Base-by-base conservation (phyloP, 805 yeast species). In the Peterozyma xylosa region DNA sequence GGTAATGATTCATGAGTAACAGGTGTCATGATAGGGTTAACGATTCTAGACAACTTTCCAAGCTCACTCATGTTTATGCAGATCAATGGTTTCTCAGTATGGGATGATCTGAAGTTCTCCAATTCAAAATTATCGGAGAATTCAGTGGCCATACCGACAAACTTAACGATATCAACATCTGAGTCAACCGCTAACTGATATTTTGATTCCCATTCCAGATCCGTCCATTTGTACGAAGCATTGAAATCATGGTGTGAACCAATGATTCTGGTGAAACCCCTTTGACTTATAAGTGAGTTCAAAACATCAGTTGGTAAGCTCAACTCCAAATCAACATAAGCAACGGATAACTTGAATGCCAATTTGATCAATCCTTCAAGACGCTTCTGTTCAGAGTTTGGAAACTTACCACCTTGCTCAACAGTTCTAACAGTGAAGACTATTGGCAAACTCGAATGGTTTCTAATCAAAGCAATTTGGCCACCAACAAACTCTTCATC, bases 401-500 rank as follows among this genome's bases (percentile, higher is more conserved):
- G 84, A 64, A 87, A 86, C 37, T 67, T 59, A 18, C 96, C 96
- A 40, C 96, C 96, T 64, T 89, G 96, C 3, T 80, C 66, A 50
- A 66, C 57, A 1, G 95, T 85, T 59, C 95, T 77, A 3, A 89
- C 67, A 2, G 96, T 88, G 66, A 78, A 86, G 42, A 91, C 74
- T 37, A 90, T 80, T 35, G 98, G 96, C 42, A 88, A 63, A 32
- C 68, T 64, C 13, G 84, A 70, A 39, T 71, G 71, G 57, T 74
- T 73, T 58, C 96, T 79, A 50, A 91, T 63, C 13, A 72, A 53
- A 2, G 88, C 85, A 43, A 87, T 65, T 59, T 89, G 96, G 48
- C 77, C 79, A 45, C 83, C 80, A 30, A 90, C 87, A 58, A 72
- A 85, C 9, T 69, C 70, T 16, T 62, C 53, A 32, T 72, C 70